Base-by-base conservation (phyloP, 768 basidiomycete species). In the Sarcodon sp. region DNA sequence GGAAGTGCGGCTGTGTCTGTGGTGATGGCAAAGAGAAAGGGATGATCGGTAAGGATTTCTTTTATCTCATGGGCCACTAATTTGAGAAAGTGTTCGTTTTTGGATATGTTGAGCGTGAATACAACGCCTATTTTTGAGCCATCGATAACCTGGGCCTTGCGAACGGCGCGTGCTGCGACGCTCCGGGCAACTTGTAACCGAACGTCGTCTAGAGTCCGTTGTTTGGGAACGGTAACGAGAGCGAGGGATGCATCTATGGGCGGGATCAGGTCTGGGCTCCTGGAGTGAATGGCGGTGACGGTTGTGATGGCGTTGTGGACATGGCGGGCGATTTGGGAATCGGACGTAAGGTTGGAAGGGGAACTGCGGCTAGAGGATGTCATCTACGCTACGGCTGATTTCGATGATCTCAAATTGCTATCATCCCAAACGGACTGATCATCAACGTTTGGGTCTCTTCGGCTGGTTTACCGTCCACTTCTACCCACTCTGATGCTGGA, bases 151-250 rank as follows among this genome's bases (percentile, higher is more conserved):
- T 73, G 67, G 1, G 76, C 68, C 49, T 73, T 72, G 34, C 65
- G 72, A 50, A 79, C 66, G 2, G 73, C 66, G 21, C 73, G 71
- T 8, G 79, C 59, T 4, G 79, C 80, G 45, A 83, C 67, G 51
- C 73, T 69, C 37, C 69, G 62, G 0, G 80, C 74, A 12, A 80
- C 79, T 53, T 81, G 76, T 21, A 73, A 67, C 13, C 78, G 72
- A 8, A 83, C 69, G 50, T 74, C 75, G 39, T 73, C 75, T n/a
- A 84, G 60, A 0, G 78, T 80, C 13, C 76, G 72, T n/a, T 55
- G 59, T 6, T 63, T 27, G 21, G 21, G 21, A 27, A 27, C 21
- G 21, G 21, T 27, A 4, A 27, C 21, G 21, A 27, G 21, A 27
- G 21, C 21, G 21, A 27, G 21, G 21, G 21, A 27, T 27, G 21